phyloP scores from a whole-genome alignment of 2,329 filamentous ascomycete species.

The Aspergillus latus region DNA sequence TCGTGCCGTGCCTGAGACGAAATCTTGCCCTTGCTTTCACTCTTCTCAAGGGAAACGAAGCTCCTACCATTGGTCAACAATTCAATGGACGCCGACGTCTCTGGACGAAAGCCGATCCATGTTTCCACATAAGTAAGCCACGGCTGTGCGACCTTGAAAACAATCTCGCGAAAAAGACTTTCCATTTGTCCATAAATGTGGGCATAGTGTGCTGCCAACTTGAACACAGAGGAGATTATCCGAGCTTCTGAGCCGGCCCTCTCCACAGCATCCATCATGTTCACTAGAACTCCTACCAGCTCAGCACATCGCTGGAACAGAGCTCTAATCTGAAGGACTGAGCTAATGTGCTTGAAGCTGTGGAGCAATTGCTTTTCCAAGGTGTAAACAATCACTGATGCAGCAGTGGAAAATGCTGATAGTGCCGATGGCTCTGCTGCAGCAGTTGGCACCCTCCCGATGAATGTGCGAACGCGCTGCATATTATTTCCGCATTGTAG shows the following conservation, averaged over 20 bases:
- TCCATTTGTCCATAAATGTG: constrained; percentile 62
- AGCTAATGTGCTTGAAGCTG: constrained; percentile 27
- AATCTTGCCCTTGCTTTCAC: constrained; percentile 61
- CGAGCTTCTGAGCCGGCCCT: constrained; percentile 57
- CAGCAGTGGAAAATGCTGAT: constrained; percentile 36
- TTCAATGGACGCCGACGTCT: constrained; percentile 53
- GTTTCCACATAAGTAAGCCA: constrained; percentile 68
- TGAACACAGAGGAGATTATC: constrained; percentile 62
- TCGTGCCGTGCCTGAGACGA: constrained; percentile 61
- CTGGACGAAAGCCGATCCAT: constrained; percentile 70
- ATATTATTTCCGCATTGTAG: constrained; percentile 39
- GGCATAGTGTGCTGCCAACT: constrained; percentile 63
- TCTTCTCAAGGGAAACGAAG: constrained; percentile 61
- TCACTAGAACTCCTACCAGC: constrained; percentile 36
- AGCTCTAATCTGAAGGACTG: constrained; percentile 39
- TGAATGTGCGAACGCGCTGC: constrained; percentile 38
- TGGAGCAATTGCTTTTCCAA: constrained; percentile 38
- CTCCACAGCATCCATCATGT: constrained; percentile 48
- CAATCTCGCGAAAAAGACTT: constrained; percentile 65
- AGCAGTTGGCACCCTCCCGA: constrained; percentile 28
- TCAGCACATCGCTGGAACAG: constrained; percentile 42
- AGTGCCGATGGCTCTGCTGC: constrained; percentile 32
- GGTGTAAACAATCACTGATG: constrained; percentile 37
- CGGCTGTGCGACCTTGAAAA: constrained; percentile 62
- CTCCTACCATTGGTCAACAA: constrained; percentile 54